Base-by-base conservation (phyloP, 768 basidiomycete species). In the Calocera cornea region DNA sequence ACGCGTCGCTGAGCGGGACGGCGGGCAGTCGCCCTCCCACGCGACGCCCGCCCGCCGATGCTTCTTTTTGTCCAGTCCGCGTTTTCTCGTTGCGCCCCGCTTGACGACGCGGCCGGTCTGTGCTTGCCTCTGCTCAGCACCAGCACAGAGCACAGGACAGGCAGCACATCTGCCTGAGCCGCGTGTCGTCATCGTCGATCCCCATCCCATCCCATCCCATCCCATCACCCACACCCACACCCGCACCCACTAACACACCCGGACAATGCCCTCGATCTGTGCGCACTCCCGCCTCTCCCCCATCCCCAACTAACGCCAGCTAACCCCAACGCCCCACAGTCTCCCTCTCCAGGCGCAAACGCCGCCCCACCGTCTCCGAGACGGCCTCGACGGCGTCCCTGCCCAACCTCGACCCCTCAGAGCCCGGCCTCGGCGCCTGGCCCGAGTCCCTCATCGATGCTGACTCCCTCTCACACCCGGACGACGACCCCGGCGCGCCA, bases 371-470 rank as follows among this genome's bases (percentile, higher is more conserved):
- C 2, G 54, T 60, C 2, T 16, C 54, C 14, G 54, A 60, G 22
- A 60, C 54, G 11, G 14, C 11, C 7, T 60, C 54, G 16, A 60
- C 54, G 14, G 54, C 54, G 14, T 60, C 54, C 24, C 27, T 60
- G 14, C 54, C 54, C 54, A 60, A 60, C 40, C 91, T 91, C 67
- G 85, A 90, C 73, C 82, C 92, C 71, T 81, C 79, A 65, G 82
- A 86, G 49, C 70, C 60, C 33, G 68, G 60, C 49, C 87, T 86
- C 72, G 88, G 86, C 38, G 88, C 87, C 67, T 93, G 91, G 91
- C 91, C 91, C 27, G 87, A 87, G 77, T 82, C 87, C 76, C 83
- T 93, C 38, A 86, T 93, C 44, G 88, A 92, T 73, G 80, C 88
- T 68, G 80, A 68, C 41, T 66, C 65, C 19, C 83, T 41, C 68